phyloP scores from a whole-genome alignment of 2,329 filamentous ascomycete species.

The Aspergillus pseudonomiae region DNA sequence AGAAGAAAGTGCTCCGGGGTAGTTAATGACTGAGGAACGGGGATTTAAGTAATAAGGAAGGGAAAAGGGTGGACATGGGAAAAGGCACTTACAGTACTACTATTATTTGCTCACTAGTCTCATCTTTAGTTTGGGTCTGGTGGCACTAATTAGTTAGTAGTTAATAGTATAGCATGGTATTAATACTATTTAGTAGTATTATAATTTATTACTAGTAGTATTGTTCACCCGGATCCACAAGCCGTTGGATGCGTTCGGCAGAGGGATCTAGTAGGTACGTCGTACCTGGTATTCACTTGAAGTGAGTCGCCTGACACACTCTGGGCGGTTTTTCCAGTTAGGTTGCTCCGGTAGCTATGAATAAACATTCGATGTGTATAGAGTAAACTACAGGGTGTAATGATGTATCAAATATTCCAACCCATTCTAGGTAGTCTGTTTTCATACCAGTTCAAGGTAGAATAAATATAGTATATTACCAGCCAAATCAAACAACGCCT shows the following conservation, averaged over 20 bases:
- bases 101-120: slow-evolving; percentile 4
- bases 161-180: not conserved
- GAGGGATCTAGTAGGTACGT: not conserved
- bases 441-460: not conserved
- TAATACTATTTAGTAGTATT: not conserved
- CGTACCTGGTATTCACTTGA: not conserved
- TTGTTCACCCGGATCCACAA: not conserved
- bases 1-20: not conserved
- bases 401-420: not conserved
- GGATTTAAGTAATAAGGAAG: not conserved
- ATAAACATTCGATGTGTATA: not conserved
- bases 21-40: not conserved
- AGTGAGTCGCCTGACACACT: not conserved
- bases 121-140: not conserved
- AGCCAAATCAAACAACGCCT: not conserved
- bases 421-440: not conserved
- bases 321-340: not conserved
- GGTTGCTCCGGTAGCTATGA: not conserved
- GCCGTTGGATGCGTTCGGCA: not conserved
- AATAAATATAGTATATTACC: not conserved
- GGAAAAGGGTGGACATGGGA: not conserved
- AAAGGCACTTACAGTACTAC: not conserved
- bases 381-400: not conserved
- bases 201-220: not conserved
- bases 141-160: not conserved